Base-by-base conservation (phyloP, 768 basidiomycete species). In the Boletus edulis region DNA sequence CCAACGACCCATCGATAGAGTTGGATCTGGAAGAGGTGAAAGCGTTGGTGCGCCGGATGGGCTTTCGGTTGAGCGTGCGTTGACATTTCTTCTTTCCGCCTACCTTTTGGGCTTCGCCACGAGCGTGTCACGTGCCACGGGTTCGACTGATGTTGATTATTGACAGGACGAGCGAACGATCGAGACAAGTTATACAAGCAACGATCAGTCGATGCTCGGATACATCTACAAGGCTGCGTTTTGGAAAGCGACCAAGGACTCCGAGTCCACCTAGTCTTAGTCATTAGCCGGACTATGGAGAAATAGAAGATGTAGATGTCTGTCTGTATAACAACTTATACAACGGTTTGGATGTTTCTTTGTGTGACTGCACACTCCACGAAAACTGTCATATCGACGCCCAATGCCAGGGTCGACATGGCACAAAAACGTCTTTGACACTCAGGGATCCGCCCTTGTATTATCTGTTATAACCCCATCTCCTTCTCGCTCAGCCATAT, bases 21-120 rank as follows among this genome's bases (percentile, higher is more conserved):
- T 78, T 98, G 17, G 87, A 86, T 63, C 73, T 98, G n/a, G 89
- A 91, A 55, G 94, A 98, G 65, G 80, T 97, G 37, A 96, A 94
- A 66, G 70, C 71, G 0, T 78, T 98, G 7, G 87, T 84, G 3
- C 76, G 77, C 22, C 73, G 75, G 45, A 81, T 97, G 12, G 94
- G 96, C 0, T 96, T 98, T 61, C 84, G 85, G 59, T 75, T 98
- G 52, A 80, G 81, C 38, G 94, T 94, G 53, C 52, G 88, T 74
- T 5, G 32, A 1, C 42, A 38, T 29, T 54, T 20, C 17, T 9
- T 12, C 7, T 18, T 9, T 3, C 12, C 4, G n/a, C 38, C n/a
- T 4, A 15, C 27, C 9, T 29, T 27, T 29, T 29, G 27, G 27
- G 27, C 27, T 29, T 29, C 27, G 27, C 27, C 27, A 9, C 27